Percentiles rank a stretch among this genome's conserved stretches.
Evolutionary conservation across 257 asterid species (phyloP).

Genomic region (Salvia splendens): DNA sequence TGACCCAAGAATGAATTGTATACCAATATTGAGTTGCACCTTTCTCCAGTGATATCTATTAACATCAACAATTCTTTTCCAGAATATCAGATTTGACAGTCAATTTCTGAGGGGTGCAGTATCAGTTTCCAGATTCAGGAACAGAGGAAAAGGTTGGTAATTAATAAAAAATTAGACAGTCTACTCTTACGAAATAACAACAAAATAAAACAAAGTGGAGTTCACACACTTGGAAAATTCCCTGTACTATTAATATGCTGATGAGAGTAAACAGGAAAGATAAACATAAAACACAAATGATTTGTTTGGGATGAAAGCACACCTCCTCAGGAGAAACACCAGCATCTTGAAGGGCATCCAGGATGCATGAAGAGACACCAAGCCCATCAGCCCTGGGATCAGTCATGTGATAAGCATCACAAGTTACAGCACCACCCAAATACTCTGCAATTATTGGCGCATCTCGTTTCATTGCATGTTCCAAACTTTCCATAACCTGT

Average conservation of each 20-base stretch:
- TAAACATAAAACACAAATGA: neutral
- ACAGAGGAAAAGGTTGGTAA: neutral
- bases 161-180: neutral
- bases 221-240: too few relatives aligned
- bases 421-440: constrained; percentile 92
- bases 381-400: constrained; percentile 98
- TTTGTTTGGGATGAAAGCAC: constrained; percentile 23
- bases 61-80: constrained; percentile 9
- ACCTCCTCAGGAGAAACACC: constrained; percentile 98
- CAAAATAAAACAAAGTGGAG: neutral
- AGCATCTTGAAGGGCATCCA: constrained; percentile 73
- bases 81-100: neutral
- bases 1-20: neutral
- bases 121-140: constrained; percentile 14
- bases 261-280: neutral
- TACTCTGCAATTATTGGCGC: constrained; percentile 96
- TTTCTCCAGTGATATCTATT: constrained; percentile 1
- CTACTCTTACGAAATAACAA: neutral
- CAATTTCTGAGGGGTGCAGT: neutral
- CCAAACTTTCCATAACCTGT: constrained; percentile 97
- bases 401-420: constrained; percentile 97
- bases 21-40: neutral
- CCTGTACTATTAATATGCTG: too few relatives aligned
- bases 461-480: constrained; percentile 90
- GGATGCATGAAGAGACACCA: constrained; percentile 93